These are phyloP conservation scores for Microstroma glucosiphilum DNA, from an alignment of 1,284 basidiomycete species.

Conservation along the genomic window DNA sequence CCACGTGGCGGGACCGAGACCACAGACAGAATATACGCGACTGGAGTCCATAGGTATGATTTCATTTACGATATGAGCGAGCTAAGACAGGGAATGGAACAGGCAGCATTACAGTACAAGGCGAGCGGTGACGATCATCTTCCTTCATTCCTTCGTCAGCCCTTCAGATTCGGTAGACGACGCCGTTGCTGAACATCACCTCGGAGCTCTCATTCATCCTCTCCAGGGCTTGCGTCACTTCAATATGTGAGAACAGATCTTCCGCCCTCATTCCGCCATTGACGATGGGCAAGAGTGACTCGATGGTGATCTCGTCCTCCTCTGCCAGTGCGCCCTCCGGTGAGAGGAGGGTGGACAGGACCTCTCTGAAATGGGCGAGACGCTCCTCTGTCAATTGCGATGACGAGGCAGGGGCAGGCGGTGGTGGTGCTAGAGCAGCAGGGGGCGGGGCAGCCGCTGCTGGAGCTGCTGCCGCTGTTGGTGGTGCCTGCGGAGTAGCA, in stretches of 20 bases:
- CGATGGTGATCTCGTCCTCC: slow-evolving; percentile 63
- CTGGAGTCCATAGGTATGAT: too few species aligned
- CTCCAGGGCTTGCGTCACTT: slow-evolving; percentile 60
- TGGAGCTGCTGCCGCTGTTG: neutral
- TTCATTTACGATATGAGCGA: too few species aligned
- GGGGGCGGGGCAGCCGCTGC: neutral
- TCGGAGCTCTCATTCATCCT: slow-evolving; percentile 75
- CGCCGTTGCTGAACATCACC: slow-evolving; percentile 75
- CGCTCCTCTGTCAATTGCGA: slow-evolving; percentile 18
- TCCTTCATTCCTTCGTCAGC: neutral
- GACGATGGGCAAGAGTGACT: slow-evolving; percentile 66
- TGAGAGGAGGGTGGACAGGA: slow-evolving; percentile 62
- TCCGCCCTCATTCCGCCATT: slow-evolving; percentile 70
- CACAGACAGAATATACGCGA: neutral
- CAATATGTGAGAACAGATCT: slow-evolving; percentile 69
- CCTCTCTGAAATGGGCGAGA: slow-evolving; percentile 53
- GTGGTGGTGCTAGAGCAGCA: neutral
- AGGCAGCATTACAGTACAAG: neutral
- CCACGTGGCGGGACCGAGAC: neutral
- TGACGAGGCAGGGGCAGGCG: neutral
- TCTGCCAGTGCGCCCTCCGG: slow-evolving; percentile 53
- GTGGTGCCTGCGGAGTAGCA: neutral
- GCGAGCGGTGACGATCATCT: neutral
- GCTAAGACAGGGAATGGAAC: neutral
- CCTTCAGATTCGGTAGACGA: slow-evolving; percentile 13